Conservation (phyloP, 768 basidiomycete species). For the Tulasnella sp. region DNA sequence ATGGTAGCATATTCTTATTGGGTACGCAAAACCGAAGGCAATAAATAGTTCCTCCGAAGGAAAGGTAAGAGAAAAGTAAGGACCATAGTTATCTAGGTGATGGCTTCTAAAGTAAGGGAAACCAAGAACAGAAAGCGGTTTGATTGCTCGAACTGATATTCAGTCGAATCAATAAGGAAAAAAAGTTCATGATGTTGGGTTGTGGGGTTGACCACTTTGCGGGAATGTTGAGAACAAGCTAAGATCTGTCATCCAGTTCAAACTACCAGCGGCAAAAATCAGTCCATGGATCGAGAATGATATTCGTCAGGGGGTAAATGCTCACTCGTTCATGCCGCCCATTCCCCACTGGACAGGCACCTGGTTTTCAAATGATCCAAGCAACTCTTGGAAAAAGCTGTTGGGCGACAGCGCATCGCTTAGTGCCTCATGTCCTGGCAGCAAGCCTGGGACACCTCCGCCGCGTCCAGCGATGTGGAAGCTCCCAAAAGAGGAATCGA, state of each 20-base stretch:
- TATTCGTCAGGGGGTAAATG: not conserved
- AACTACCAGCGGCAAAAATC: not conserved
- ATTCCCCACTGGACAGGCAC: not conserved
- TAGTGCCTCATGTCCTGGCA: not conserved
- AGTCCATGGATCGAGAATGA: not conserved
- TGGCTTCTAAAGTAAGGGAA: not conserved
- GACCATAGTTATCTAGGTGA: not conserved
- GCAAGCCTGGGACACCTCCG: not conserved
- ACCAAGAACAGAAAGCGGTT: not conserved
- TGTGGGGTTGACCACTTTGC: not conserved
- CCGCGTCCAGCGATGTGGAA: not conserved
- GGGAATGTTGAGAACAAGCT: not conserved
- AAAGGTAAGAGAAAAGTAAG: not conserved
- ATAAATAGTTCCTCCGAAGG: not conserved
- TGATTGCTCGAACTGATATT: not conserved
- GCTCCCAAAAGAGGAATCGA: not conserved
- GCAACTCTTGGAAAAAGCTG: conserved; percentile 11
- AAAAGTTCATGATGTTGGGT: not conserved
- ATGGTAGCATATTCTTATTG: not conserved
- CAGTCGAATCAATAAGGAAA: not conserved
- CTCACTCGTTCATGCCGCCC: not conserved
- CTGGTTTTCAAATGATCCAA: not conserved
- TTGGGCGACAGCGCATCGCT: not conserved
- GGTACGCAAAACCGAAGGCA: not conserved
- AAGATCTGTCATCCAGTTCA: not conserved